A percentile compares a stretch with the other conserved stretches of the same genome.
phyloP scores from a whole-genome alignment of 306 rosid genomes.

The Pterocarpus macrocarpus region DNA sequence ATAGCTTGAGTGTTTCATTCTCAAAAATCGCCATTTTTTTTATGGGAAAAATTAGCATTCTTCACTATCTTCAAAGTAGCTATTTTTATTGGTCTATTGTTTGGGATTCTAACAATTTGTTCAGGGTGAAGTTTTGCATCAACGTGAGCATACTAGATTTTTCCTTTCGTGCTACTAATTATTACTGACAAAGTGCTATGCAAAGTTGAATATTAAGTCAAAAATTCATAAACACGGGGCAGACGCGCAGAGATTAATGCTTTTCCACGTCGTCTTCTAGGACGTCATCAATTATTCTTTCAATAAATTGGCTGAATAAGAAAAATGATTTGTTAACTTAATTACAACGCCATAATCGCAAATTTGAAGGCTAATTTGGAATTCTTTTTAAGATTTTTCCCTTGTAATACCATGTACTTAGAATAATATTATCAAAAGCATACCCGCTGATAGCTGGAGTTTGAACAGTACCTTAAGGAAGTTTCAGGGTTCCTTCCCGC shows the following conservation, averaged over 20 bases:
- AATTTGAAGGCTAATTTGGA: constrained; percentile 7
- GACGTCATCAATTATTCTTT: constrained; percentile 9
- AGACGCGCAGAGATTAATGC: constrained; percentile 29
- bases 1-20: too few relatives aligned
- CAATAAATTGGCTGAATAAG: not conserved
- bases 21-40: too few relatives aligned
- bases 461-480: not conserved
- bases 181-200: not conserved
- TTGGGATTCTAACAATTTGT: not conserved
- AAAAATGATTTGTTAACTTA: not conserved
- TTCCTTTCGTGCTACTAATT: not conserved
- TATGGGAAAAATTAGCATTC: too few relatives aligned
- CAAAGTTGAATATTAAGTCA: constrained; percentile 17
- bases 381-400: not conserved
- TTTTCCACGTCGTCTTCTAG: constrained; percentile 41
- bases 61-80: too few relatives aligned
- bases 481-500: constrained; percentile 1
- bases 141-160: not conserved
- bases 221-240: constrained; percentile 28
- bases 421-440: not conserved
- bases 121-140: not conserved
- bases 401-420: not conserved
- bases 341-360: not conserved
- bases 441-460: not conserved
- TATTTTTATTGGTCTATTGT: not conserved